phyloP scores from a whole-genome alignment of 257 asterid genomes.

The Solanum rostratum region DNA sequence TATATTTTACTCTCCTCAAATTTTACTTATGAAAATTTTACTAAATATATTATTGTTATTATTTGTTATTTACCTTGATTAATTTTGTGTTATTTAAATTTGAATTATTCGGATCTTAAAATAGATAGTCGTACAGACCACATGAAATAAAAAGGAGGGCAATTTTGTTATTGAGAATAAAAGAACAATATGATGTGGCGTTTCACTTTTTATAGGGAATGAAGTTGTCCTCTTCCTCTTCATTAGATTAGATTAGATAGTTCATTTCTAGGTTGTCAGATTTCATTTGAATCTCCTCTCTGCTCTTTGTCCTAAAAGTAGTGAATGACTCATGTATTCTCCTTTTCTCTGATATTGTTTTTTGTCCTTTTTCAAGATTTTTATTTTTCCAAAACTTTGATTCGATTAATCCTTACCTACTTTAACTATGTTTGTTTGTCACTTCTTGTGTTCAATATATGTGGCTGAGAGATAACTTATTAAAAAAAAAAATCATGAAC shows the following conservation, averaged over 20 bases:
- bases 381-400: neutral
- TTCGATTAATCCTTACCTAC: neutral
- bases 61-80: too few relatives aligned
- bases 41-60: too few relatives aligned
- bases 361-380: neutral
- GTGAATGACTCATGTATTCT: neutral
- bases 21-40: too few relatives aligned
- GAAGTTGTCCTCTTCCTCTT: neutral
- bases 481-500: too few relatives aligned
- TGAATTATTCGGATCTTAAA: too few relatives aligned
- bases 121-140: too few relatives aligned
- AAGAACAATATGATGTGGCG: neutral
- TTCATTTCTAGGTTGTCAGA: neutral
- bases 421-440: neutral
- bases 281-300: neutral
- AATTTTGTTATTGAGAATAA: neutral
- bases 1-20: too few relatives aligned
- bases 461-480: too few relatives aligned
- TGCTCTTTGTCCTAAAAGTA: neutral
- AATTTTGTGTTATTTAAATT: too few relatives aligned
- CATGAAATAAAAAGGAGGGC: too few relatives aligned
- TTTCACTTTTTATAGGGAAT: neutral
- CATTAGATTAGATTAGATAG: neutral
- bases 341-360: neutral
- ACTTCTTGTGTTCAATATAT: neutral